Evolutionary conservation across 2,329 filamentous ascomycete species (phyloP), one percentile per base, ranked within the genome.

Genomic region (Cladosporium austrohemisphaericum): DNA sequence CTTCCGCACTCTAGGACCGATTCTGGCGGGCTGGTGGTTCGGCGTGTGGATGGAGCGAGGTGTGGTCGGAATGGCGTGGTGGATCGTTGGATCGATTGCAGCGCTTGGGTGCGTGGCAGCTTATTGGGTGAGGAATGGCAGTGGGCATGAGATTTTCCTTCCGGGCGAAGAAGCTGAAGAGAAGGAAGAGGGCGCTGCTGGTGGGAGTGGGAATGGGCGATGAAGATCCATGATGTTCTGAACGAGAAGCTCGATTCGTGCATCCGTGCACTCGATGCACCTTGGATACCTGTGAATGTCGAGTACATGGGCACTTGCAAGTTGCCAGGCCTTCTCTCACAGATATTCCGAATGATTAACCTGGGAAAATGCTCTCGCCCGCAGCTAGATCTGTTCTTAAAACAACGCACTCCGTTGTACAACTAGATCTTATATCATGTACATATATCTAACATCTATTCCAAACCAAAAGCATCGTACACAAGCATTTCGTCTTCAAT

Each of bases 111-210:
- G 80, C 63, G 62, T 74, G 2, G 73, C 81, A 9, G 76, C 79
- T 2, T 76, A 81, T 65, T 74, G 76, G 50, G 79, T 86, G n/a
- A 72, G 80, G 29, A 84, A 87, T 58, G 84, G 83, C 0, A 77
- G 69, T 52, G 81, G 81, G 2, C 80, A 83, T 63, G 80, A 84
- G 64, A 76, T 80, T 20, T 66, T 75, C 44, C 60, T 81, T 5
- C 72, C 77, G 5, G 75, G 69, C 1, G 75, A 78, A 44, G 67
- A 72, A 41, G 65, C 52, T 16, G 60, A 49, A 45, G 53, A 56
- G 51, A 64, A 63, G 29, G 55, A 59, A 28, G 55, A 38, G 22
- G 55, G 56, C 29, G 53, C 57, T 13, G 58, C 49, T 3, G 56
- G 51, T 10, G 62, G 61, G 2, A 62, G 61, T 57, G 61, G 60